phyloP scores from a whole-genome alignment of 2,329 filamentous ascomycete genomes.

The Paracoccidioides brasiliensis region DNA sequence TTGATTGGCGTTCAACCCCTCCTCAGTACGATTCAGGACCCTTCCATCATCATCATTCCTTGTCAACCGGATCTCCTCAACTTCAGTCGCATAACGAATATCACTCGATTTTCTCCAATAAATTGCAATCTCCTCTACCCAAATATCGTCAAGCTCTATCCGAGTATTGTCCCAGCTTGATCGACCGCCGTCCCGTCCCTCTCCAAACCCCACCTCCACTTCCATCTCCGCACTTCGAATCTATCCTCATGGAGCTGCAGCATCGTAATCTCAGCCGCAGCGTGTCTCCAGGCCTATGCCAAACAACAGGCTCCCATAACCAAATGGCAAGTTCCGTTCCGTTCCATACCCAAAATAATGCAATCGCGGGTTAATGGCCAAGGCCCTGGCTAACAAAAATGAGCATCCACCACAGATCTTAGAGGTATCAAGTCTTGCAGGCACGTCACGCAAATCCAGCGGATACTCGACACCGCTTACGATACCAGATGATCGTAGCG shows the following conservation, averaged over 20 bases:
- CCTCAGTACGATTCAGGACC: not conserved
- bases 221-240: not conserved
- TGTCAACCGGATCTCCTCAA: not conserved
- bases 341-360: too few species aligned
- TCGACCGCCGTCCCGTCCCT: not conserved
- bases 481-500: not conserved
- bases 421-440: not conserved
- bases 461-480: conserved; percentile 1
- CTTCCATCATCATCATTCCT: not conserved
- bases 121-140: not conserved
- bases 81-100: not conserved
- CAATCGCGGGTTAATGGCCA: not conserved
- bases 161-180: not conserved
- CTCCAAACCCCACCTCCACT: not conserved
- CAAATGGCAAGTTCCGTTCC: not conserved
- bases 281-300: not conserved
- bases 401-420: not conserved
- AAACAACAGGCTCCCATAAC: not conserved
- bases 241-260: not conserved
- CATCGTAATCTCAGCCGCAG: not conserved
- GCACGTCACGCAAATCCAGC: not conserved
- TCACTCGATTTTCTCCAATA: not conserved
- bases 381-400: not conserved
- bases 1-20: not conserved
- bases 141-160: conserved; percentile 1